Evolutionary conservation across 192 early-diverging fungal species (phyloP).

Genomic region (Haplosporangium gracile): DNA sequence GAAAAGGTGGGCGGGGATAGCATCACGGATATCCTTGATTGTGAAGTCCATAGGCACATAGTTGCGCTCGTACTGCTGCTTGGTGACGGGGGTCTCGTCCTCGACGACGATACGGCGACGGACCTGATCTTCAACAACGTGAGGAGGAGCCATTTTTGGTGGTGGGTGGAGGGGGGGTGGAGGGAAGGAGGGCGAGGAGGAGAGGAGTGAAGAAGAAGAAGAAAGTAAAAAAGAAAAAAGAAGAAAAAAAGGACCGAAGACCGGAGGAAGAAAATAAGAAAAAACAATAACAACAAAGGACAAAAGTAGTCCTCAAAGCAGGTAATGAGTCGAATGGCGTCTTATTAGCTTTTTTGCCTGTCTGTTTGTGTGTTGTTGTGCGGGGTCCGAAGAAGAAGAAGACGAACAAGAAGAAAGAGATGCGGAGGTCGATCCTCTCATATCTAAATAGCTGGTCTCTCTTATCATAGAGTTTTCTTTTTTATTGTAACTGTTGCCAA

Average conservation of each 20-base stretch:
- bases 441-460: not conserved
- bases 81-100: slow-evolving; percentile 24
- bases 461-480: not conserved
- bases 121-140: slow-evolving; percentile 35
- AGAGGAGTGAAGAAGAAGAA: not conserved
- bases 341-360: not conserved
- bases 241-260: not conserved
- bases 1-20: slow-evolving; percentile 94
- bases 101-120: slow-evolving; percentile 35
- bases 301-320: slow-evolving; percentile 4
- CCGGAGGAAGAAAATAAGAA: not conserved
- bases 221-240: not conserved
- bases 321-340: slow-evolving; percentile 11
- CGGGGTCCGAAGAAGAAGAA: not conserved
- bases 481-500: not conserved
- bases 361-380: not conserved
- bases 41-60: slow-evolving; percentile 80
- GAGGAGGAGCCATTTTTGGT: slow-evolving; percentile 36
- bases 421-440: not conserved
- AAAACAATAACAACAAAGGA: not conserved
- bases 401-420: not conserved
- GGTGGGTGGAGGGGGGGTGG: not conserved
- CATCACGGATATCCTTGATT: slow-evolving; percentile 92
- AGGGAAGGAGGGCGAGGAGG: not conserved
- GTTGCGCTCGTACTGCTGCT: slow-evolving; percentile 51